Conservation (phyloP, 2,329 filamentous ascomycete genomes). For the Venturia pyrina region DNA sequence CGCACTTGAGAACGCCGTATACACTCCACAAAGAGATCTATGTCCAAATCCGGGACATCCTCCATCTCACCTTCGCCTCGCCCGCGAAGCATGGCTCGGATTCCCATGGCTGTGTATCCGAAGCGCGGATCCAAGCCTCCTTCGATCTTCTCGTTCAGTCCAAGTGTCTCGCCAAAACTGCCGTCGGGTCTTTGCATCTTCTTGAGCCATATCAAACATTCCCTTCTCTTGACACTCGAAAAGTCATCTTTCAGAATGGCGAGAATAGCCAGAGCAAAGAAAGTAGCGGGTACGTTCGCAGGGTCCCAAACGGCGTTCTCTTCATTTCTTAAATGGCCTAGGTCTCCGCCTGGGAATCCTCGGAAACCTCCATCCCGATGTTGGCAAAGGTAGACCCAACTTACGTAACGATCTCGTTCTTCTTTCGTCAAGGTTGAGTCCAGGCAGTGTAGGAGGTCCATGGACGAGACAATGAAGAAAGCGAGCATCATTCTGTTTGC, state of each 20-base stretch:
- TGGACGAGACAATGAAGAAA: slow-evolving; percentile 78
- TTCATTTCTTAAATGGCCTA: slow-evolving; percentile 38
- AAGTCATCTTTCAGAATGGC: slow-evolving; percentile 53
- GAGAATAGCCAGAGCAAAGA: slow-evolving; percentile 73
- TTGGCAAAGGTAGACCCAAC: slow-evolving; percentile 82
- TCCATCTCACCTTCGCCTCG: slow-evolving; percentile 42
- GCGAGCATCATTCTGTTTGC: slow-evolving; percentile 82
- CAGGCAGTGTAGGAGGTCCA: slow-evolving; percentile 67
- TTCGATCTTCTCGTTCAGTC: slow-evolving; percentile 49
- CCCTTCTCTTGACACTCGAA: slow-evolving; percentile 52
- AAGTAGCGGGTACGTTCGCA: slow-evolving; percentile 80
- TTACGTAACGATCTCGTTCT: slow-evolving; percentile 47
- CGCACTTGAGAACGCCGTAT: slow-evolving; percentile 50
- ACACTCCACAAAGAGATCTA: slow-evolving; percentile 58
- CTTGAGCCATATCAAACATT: slow-evolving; percentile 64
- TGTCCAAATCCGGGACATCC: slow-evolving; percentile 62
- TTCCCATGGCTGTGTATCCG: slow-evolving; percentile 72
- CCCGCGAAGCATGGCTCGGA: slow-evolving; percentile 73
- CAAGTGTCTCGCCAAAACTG: slow-evolving; percentile 79
- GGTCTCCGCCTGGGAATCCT: slow-evolving; percentile 63
- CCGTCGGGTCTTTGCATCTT: slow-evolving; percentile 72
- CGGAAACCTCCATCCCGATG: slow-evolving; percentile 81
- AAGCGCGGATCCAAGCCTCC: slow-evolving; percentile 81
- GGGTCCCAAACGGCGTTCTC: slow-evolving; percentile 54
- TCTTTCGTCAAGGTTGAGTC: slow-evolving; percentile 40